phyloP scores from a whole-genome alignment of 139 green algal genomes.

The Coccomyxa sp. region DNA sequence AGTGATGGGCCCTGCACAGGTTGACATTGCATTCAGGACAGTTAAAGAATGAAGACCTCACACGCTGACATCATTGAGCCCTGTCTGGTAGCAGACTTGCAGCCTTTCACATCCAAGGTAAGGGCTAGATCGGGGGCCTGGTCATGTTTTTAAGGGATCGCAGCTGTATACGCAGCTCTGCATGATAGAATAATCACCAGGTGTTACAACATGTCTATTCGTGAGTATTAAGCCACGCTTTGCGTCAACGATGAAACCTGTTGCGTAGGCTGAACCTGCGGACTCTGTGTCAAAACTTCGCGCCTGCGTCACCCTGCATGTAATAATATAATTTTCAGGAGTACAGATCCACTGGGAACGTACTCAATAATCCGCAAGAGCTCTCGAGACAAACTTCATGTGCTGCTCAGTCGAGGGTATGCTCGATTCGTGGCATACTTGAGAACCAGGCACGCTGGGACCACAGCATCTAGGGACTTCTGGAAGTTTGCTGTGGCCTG shows the following conservation, averaged over 20 bases:
- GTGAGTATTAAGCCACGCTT: constrained; percentile 81
- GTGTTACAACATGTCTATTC: constrained; percentile 87
- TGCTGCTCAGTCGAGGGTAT: neutral
- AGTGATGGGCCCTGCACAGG: constrained; percentile 59
- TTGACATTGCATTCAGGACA: neutral
- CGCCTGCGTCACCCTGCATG: constrained; percentile 57
- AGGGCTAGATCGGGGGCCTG: neutral
- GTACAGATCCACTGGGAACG: neutral
- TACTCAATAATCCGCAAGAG: no score
- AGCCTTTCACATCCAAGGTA: neutral
- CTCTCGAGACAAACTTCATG: constrained; percentile 1
- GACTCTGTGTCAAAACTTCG: constrained; percentile 83
- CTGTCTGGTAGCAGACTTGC: neutral
- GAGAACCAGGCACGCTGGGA: constrained; percentile 53
- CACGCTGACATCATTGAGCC: no score
- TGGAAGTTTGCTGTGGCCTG: neutral
- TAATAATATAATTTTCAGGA: neutral
- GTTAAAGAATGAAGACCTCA: no score
- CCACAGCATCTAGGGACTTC: constrained; percentile 46
- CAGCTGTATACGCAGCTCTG: neutral
- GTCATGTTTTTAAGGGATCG: neutral
- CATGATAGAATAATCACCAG: constrained; percentile 33
- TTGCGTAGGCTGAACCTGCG: constrained; percentile 65
- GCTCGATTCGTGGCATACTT: constrained; percentile 30
- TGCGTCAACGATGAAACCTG: constrained; percentile 87